Base-by-base conservation (phyloP, 2,329 filamentous ascomycete genomes). In the Colletotrichum australisinense region DNA sequence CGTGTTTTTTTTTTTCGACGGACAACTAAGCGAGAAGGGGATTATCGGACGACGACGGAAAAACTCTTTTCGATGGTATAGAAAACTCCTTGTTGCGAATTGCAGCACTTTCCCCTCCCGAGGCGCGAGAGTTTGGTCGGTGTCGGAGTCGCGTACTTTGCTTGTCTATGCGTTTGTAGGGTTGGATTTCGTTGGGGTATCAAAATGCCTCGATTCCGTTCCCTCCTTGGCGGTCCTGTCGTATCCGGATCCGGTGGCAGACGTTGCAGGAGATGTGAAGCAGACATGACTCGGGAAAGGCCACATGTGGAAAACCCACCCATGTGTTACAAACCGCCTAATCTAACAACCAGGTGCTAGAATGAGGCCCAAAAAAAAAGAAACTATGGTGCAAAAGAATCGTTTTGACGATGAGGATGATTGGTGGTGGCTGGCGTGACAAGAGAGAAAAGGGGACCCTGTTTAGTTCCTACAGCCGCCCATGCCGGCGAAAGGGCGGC, bases 141-240 rank as follows among this genome's bases (percentile, higher is more conserved):
- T 72, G 32, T 74, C 63, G 60, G 68, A 72, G 72, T 67, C 72
- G 72, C 67, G 60, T 63, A 60, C 57, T 60, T 59, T 70, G 67
- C 70, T 70, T 70, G 70, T 74, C 68, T 71, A 74, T 67, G 63
- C 58, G 57, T 67, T n/a, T 22, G 30, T 57, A 59, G 72, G 68
- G 49, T 74, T 74, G 72, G 68, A 67, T 74, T 71, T 74, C 59
- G 72, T 57, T 74, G 72, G 72, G 74, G 74, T 74, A 74, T 74
- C 72, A 74, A 74, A 69, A 73, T 70, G 68, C 62, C 74, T 74
- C 74, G 65, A 72, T 75, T 71, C 72, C 69, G 38, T 72, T 72
- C 56, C 74, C 72, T 74, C 67, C 60, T 69, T 64, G 65, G 65
- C 74, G 57, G 63, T 69, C 72, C 68, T 74, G 35, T 69, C 57